Base-by-base conservation (phyloP, 371 early-diverging fungal genomes). In the Lichtheimia corymbifera region DNA sequence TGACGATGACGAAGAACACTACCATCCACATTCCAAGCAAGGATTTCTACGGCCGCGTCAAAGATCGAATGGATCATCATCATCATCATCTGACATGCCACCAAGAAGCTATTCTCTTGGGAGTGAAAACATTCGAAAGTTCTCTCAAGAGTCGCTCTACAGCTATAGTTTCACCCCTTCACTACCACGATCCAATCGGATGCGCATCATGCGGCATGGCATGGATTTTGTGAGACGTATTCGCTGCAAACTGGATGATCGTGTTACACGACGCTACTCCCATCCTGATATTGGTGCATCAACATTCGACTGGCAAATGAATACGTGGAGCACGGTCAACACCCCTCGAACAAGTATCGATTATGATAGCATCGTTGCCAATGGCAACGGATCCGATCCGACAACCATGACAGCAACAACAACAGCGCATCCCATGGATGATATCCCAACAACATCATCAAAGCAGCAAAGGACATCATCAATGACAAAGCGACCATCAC, bases 221-320 rank as follows among this genome's bases (percentile, higher is more conserved):
- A 74, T 83, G 61, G 85, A 85, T 62, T 77, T 81, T 65, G 81
- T 83, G 75, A 82, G 82, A 56, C 79, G 76, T 45, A 76, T 83
- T 51, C 67, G 80, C 58, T 78, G 75, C 60, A 74, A 74, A 64
- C 71, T 79, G 62, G 72, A 72, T 43, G 76, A 77, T 18, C 65
- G 73, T 22, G 74, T 71, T 27, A 70, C 66, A 44, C 70, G 63
- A 61, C 65, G 68, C 41, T 76, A 70, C 45, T 68, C 74, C 54
- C 70, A 68, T 59, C 84, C 68, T 6, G 62, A 70, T 59, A 72
- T 61, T 69, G 78, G 68, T 53, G 72, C 60, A 49, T 63, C 68
- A 5, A 35, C 63, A 75, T 62, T 58, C 67, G 20, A 59, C 63
- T 50, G 58, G 71, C 40, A 57, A 63, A 14, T 67, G 70, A 62